phyloP scores from a whole-genome alignment of 306 rosid species.

The Oemleria cerasiformis region DNA sequence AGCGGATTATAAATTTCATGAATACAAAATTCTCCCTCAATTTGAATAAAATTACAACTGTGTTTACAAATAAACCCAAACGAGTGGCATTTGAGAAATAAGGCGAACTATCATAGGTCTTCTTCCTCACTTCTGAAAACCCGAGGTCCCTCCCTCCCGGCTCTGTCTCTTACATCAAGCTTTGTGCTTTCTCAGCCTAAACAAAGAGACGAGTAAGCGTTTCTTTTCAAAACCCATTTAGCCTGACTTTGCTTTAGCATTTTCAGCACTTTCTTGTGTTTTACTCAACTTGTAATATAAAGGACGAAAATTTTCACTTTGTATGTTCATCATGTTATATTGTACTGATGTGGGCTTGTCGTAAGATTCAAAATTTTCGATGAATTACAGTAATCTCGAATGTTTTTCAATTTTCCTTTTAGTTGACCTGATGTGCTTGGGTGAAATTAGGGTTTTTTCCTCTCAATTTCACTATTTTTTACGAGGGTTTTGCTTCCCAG shows the following conservation, averaged over 20 bases:
- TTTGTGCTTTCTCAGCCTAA: conserved; percentile 9
- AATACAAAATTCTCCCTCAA: conserved; percentile 2
- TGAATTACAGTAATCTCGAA: too few relatives aligned
- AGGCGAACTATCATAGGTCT: background rate
- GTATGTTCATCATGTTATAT: background rate
- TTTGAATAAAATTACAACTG: conserved; percentile 16
- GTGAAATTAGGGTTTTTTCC: background rate
- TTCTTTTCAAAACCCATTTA: background rate
- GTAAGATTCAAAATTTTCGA: too few relatives aligned
- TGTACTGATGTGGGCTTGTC: background rate
- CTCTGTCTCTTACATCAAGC: background rate
- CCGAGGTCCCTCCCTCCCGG: background rate
- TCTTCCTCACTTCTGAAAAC: conserved; percentile 9
- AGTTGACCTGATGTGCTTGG: background rate
- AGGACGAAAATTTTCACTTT: background rate
- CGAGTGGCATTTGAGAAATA: background rate
- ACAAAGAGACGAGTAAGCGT: conserved; percentile 17
- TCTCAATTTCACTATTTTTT: background rate
- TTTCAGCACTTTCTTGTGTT: background rate
- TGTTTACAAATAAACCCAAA: background rate
- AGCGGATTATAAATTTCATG: background rate
- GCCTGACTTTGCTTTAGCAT: background rate
- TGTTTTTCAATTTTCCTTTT: too few relatives aligned
- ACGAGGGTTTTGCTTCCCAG: background rate
- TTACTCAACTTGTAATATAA: background rate